These are phyloP conservation scores for Coemansia nantahalensis DNA, from an alignment of 192 early-diverging fungal species.

Conservation along the genomic window DNA sequence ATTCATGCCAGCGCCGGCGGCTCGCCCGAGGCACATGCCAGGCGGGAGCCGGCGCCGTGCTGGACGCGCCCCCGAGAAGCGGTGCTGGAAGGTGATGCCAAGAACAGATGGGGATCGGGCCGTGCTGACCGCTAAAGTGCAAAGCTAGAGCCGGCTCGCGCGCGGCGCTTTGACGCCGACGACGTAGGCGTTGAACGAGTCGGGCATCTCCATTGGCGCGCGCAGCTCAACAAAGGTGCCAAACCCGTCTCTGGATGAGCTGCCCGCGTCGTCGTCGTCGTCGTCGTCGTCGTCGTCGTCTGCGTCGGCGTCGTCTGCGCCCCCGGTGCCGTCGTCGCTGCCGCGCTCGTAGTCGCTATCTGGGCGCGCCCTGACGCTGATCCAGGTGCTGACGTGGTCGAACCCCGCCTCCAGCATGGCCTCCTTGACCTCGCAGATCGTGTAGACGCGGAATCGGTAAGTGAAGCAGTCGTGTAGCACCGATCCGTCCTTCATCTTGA, in stretches of 20 bases:
- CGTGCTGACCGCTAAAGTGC: no score
- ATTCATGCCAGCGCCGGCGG: background rate
- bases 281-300: background rate
- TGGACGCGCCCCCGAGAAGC: no score
- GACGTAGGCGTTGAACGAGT: constrained; percentile 22
- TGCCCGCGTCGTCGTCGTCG: background rate
- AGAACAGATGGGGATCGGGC: no score
- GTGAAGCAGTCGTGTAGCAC: constrained; percentile 40
- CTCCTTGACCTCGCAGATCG: constrained; percentile 47
- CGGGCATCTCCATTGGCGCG: constrained; percentile 14
- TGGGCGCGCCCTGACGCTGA: constrained; percentile 1
- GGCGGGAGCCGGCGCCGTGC: no score
- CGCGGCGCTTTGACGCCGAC: constrained; percentile 16
- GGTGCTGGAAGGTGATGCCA: no score
- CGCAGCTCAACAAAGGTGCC: constrained; percentile 12
- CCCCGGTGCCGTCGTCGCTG: background rate
- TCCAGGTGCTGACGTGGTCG: constrained; percentile 36
- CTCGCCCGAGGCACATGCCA: no score
- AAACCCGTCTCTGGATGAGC: constrained; percentile 12
- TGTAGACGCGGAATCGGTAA: constrained; percentile 48
- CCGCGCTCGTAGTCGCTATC: background rate
- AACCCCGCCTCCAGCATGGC: constrained; percentile 58
- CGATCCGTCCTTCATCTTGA: constrained; percentile 49
- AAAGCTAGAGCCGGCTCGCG: no score
- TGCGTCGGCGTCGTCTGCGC: background rate